A percentile compares a stretch with the other conserved stretches of the same genome.
These are phyloP conservation scores for Nakaseomyces delphensis DNA, from an alignment of 1,139 yeast genomes.

Conservation along the genomic window DNA sequence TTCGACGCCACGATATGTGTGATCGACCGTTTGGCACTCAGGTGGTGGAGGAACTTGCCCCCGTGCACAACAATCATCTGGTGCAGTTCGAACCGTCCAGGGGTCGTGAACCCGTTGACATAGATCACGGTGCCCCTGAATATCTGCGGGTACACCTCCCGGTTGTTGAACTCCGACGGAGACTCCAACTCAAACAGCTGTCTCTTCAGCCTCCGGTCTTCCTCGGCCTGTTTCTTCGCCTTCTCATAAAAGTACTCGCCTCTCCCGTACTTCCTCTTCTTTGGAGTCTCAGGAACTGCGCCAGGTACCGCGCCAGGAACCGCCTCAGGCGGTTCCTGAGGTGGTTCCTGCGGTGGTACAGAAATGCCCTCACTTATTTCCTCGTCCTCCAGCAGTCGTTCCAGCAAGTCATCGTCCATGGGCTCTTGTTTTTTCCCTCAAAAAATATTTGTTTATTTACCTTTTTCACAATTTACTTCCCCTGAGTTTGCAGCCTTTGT, in stretches of 20 bases:
- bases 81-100: conserved; percentile 66
- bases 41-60: conserved; percentile 62
- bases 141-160: conserved; percentile 32
- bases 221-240: conserved; percentile 54
- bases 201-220: conserved; percentile 46
- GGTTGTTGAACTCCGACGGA: conserved; percentile 17
- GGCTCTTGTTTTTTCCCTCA: not conserved
- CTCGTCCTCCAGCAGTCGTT: conserved; percentile 12
- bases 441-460: too few relatives aligned
- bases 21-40: conserved; percentile 61
- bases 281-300: too few relatives aligned
- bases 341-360: not conserved
- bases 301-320: conserved; percentile 9
- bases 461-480: not conserved
- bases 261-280: conserved; percentile 3
- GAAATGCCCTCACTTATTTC: conserved; percentile 9
- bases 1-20: conserved; percentile 80
- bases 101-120: conserved; percentile 81
- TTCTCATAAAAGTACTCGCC: conserved; percentile 62
- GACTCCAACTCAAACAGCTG: conserved; percentile 39
- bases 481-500: not conserved
- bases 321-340: not conserved
- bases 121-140: conserved; percentile 59
- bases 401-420: conserved; percentile 7
- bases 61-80: conserved; percentile 67